Conservation (phyloP, 2,329 filamentous ascomycete genomes). For the Fusarium tanahbumbuense region DNA sequence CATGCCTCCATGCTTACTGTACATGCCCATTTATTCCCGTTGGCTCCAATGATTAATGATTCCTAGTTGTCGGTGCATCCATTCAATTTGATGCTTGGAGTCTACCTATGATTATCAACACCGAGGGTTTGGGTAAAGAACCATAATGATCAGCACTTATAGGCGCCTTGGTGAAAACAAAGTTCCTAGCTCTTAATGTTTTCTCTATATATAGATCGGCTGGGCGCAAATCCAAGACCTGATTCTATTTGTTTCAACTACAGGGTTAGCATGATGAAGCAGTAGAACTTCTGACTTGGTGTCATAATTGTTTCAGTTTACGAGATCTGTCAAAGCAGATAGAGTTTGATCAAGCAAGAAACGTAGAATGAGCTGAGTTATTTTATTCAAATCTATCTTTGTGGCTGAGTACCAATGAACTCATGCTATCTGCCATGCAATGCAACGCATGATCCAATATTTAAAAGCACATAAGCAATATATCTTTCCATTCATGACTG, state of each 20-base stretch:
- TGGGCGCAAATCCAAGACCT: background rate
- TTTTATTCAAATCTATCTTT: constrained; percentile 12
- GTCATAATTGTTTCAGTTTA: constrained; percentile 19
- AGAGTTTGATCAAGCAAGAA: background rate
- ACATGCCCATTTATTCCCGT: constrained; percentile 15
- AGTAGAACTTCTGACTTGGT: background rate
- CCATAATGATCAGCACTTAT: background rate
- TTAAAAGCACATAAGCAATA: background rate
- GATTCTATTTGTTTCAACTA: background rate
- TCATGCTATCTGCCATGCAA: constrained; percentile 2
- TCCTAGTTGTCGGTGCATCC: background rate
- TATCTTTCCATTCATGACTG: background rate
- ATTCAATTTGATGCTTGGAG: background rate
- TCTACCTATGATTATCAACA: background rate
- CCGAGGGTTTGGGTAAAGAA: background rate
- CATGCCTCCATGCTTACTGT: constrained; percentile 14
- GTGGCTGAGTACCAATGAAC: background rate
- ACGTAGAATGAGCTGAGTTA: constrained; percentile 4
- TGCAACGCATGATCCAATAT: constrained; percentile 1
- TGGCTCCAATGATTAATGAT: background rate
- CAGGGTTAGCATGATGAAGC: background rate
- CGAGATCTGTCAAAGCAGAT: background rate
- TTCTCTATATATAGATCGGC: background rate
- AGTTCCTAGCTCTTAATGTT: background rate
- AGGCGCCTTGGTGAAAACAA: background rate